Conservation (phyloP, 1,284 basidiomycete genomes). For the Cryptococcus floricola region DNA sequence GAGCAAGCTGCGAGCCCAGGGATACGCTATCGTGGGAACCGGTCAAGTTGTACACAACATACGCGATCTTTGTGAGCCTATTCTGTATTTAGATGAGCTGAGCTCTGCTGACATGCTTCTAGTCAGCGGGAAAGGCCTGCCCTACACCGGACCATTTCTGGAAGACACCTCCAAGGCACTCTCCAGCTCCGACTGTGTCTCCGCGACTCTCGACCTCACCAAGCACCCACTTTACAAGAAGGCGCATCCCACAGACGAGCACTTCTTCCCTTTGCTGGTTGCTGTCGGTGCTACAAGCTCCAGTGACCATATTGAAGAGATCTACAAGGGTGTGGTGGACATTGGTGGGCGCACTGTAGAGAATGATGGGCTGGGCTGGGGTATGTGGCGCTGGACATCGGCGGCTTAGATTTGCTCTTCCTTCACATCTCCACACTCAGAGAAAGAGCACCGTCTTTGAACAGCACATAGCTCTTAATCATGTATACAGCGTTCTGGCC, state of each 20-base stretch:
- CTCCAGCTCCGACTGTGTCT: conserved; percentile 13
- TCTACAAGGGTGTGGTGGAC: conserved; percentile 23
- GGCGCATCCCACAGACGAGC: conserved; percentile 47
- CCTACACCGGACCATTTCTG: conserved; percentile 34
- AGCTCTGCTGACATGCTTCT: not conserved
- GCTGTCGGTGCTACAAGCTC: conserved; percentile 30
- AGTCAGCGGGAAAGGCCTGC: conserved; percentile 22
- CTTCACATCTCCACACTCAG: no score
- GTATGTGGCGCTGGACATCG: conserved; percentile 39
- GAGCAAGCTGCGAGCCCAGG: conserved; percentile 35
- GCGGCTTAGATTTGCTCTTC: not conserved
- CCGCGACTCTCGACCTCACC: conserved; percentile 25
- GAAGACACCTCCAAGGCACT: conserved; percentile 21
- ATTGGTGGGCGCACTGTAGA: conserved; percentile 5
- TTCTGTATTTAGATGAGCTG: not conserved
- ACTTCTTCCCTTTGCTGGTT: conserved; percentile 43
- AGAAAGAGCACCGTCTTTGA: no score
- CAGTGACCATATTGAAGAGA: conserved; percentile 25
- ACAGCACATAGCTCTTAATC: no score
- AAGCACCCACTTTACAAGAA: conserved; percentile 33
- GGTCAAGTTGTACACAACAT: conserved; percentile 48
- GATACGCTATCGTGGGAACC: conserved; percentile 42
- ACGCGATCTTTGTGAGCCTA: conserved; percentile 36
- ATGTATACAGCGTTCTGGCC: no score
- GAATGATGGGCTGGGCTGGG: conserved; percentile 43